Base-by-base conservation (phyloP, 805 yeast genomes). In the Millerozyma acaciae region DNA sequence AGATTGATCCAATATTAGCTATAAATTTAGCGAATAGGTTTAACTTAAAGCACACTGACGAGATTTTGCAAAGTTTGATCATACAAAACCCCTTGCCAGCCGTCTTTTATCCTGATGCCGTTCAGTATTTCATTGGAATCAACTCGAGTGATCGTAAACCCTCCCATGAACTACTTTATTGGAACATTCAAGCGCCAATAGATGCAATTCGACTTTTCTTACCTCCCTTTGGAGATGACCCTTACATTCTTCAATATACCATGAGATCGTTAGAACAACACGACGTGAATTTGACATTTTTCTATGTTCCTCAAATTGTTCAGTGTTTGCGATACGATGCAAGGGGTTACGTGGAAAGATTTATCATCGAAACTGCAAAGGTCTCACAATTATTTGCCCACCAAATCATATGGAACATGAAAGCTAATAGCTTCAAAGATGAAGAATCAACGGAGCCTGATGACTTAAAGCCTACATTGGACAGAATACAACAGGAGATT, bases 291-390 rank as follows among this genome's bases (percentile, higher is more conserved):
- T 63, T 83, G 41, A 86, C 96, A 0, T 93, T 94, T 65, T 93
- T 94, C 57, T 93, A 94, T 51, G 97, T 93, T 33, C 99, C 99
- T 2, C 98, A 93, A 56, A 87, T 93, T 57, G 98, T 93, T 14
- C 99, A 93, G 61, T 74, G 86, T 42, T 69, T 93, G 45, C 74
- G 97, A 43, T 81, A 80, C 54, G 98, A 93, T 54, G 59, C 60
- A 8, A 65, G 75, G 28, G 97, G 97, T 1, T 89, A 87, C 48
- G 94, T 90, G 28, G 87, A 85, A 47, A 73, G 87, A 46, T 86
- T 84, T 53, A 88, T 93, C 42, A 62, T 90, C 35, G 97, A 93
- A 55, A 86, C 97, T 1, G 97, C 95, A 2, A 80, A 83, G 51
- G 85, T 88, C 9, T 81, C 93, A 17, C 94, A 85, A 45, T 66